These are phyloP conservation scores for Phytophthora podocarpi DNA, from an alignment of 352 stramenopile species.

Conservation along the genomic window DNA sequence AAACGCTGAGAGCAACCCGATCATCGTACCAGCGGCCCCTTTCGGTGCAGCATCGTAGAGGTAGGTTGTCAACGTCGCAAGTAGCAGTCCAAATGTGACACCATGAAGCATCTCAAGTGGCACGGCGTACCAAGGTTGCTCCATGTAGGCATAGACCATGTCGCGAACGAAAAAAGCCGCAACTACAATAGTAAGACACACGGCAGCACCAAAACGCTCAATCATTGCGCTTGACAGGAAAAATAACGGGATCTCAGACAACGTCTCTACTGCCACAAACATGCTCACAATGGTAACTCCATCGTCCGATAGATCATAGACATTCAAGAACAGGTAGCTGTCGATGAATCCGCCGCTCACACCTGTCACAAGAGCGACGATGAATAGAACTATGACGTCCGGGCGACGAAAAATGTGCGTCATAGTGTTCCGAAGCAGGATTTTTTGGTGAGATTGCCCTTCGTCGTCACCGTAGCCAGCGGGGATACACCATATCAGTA, in stretches of 20 bases:
- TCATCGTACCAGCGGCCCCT: conserved; percentile 54
- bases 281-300: conserved; percentile 57
- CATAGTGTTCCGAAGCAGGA: conserved; percentile 38
- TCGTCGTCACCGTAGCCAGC: conserved; percentile 18
- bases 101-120: conserved; percentile 67
- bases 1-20: conserved; percentile 60
- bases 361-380: conserved; percentile 50
- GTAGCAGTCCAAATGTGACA: conserved; percentile 52
- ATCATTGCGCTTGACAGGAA: conserved; percentile 61
- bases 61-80: conserved; percentile 54
- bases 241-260: conserved; percentile 64
- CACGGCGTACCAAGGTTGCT: conserved; percentile 56
- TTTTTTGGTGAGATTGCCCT: conserved; percentile 12
- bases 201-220: conserved; percentile 42
- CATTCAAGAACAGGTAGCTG: conserved; percentile 57
- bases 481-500: conserved; percentile 50
- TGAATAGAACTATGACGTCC: conserved; percentile 48
- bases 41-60: conserved; percentile 47
- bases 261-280: conserved; percentile 52
- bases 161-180: conserved; percentile 49
- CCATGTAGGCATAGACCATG: conserved; percentile 61
- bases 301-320: conserved; percentile 54
- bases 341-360: conserved; percentile 62
- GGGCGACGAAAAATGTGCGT: conserved; percentile 23
- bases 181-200: conserved; percentile 51